These are phyloP conservation scores for Boletus edulis DNA, from an alignment of 768 basidiomycete species.

Conservation along the genomic window DNA sequence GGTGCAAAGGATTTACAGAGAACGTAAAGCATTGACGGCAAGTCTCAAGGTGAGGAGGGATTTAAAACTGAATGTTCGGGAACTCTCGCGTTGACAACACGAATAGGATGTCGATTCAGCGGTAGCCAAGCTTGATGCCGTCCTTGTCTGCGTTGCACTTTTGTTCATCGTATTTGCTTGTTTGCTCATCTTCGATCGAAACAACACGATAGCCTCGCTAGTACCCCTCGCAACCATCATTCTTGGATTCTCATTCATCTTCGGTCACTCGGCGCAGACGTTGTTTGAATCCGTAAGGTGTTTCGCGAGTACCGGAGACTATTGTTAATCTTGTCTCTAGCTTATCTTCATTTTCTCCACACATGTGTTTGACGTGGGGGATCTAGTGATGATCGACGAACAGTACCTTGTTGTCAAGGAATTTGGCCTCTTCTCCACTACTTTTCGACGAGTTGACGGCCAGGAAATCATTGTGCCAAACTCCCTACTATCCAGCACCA, in stretches of 20 bases:
- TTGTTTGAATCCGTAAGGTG: conserved; percentile 69
- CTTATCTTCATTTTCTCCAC: conserved; percentile 85
- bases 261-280: conserved; percentile 77
- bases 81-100: conserved; percentile 1
- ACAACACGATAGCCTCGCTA: conserved; percentile 64
- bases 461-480: conserved; percentile 81
- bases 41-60: conserved; percentile 57
- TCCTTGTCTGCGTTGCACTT: conserved; percentile 58
- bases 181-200: conserved; percentile 71
- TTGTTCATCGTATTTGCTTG: conserved; percentile 63
- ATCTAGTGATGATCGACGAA: conserved; percentile 76
- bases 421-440: conserved; percentile 78
- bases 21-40: conserved; percentile 68
- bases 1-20: conserved; percentile 76
- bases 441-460: conserved; percentile 77
- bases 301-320: background rate
- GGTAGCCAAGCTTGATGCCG: conserved; percentile 76
- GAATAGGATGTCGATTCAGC: conserved; percentile 65
- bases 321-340: conserved; percentile 32
- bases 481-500: conserved; percentile 62
- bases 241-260: conserved; percentile 83
- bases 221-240: conserved; percentile 79
- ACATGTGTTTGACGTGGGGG: conserved; percentile 83
- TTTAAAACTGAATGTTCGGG: background rate
- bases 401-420: conserved; percentile 53